Base-by-base conservation (phyloP, 2,329 filamentous ascomycete genomes). In the Periconia sp. region DNA sequence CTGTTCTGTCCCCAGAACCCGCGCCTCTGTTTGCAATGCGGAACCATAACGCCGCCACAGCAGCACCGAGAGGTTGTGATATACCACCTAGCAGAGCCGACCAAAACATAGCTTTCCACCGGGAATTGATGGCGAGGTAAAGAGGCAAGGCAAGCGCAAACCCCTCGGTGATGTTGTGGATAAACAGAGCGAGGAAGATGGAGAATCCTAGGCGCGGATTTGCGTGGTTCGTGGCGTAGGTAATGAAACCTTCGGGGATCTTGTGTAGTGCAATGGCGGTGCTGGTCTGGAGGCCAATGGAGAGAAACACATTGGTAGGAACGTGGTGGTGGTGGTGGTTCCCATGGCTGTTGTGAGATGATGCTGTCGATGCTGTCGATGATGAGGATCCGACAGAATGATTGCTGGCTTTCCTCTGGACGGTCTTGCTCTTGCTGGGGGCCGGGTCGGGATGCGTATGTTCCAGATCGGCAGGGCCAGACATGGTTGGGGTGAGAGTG, bases 121-220 rank as follows among this genome's bases (percentile, higher is more conserved):
- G 88, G 54, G 87, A 93, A 57, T 88, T 84, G 31, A 97, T 84
- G 1, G 94, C 94, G 66, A 99, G 89, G 74, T 96, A 99, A 0
- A 99, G 81, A 0, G 94, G 94, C 0, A 99, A 78, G 0, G 92
- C 91, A 82, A 99, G 89, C 57, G 92, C 91, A 70, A 97, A 97
- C 1, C 94, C 94, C 77, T 99, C 94, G 27, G 91, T 92, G 66
- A 99, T 96, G 76, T 97, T 99, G 81, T 99, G 94, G 54, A 99
- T 93, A 70, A 96, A 96, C 8, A 99, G 83, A 0, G 94, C 93
- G 73, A 97, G 84, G 76, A 99, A 99, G 50, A 99, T 91, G 49
- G 90, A 89, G 74, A 96, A 86, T 18, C 94, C 94, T 0, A 99
- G 84, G 0, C 83, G 81, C 0, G 94, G 92, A 71, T 92, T 97